Percentiles rank a stretch among this genome's conserved stretches.
phyloP scores from a whole-genome alignment of 2,329 filamentous ascomycete species.

The Didymosphaeria variabile region DNA sequence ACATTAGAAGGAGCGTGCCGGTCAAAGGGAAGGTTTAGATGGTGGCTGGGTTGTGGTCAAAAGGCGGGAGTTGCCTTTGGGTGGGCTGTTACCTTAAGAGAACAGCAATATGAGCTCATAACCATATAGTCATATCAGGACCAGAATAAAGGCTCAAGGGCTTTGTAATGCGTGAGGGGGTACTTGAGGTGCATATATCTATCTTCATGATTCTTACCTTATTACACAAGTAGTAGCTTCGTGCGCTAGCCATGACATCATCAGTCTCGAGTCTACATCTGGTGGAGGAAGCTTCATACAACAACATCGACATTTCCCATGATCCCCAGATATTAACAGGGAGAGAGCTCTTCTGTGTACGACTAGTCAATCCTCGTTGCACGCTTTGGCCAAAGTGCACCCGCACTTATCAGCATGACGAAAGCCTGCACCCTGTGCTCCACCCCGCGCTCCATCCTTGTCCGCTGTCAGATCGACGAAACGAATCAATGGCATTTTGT shows the following conservation, averaged over 20 bases:
- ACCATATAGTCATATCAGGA: too few relatives aligned
- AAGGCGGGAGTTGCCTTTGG: background rate
- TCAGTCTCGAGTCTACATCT: background rate
- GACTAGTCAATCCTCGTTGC: background rate
- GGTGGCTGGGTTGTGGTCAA: conserved; percentile 18
- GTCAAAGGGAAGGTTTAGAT: conserved; percentile 1
- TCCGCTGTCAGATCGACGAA: conserved; percentile 56
- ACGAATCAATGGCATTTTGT: conserved; percentile 55
- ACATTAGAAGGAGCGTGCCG: background rate
- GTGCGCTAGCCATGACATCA: background rate
- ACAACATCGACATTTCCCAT: too few relatives aligned
- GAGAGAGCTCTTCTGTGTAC: background rate
- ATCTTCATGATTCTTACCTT: too few relatives aligned
- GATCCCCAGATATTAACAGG: too few relatives aligned
- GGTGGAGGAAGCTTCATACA: too few relatives aligned
- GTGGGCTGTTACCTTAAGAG: background rate
- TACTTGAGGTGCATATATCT: too few relatives aligned
- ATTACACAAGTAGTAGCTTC: background rate
- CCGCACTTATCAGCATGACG: conserved; percentile 19
- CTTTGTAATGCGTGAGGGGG: too few relatives aligned
- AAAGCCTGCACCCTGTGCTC: conserved; percentile 55
- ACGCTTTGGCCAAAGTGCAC: background rate
- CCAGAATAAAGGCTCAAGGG: too few relatives aligned
- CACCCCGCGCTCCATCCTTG: conserved; percentile 48
- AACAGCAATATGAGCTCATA: background rate